These are phyloP conservation scores for Fusarium sp. DNA, from an alignment of 2,329 filamentous ascomycete species.

Conservation along the genomic window DNA sequence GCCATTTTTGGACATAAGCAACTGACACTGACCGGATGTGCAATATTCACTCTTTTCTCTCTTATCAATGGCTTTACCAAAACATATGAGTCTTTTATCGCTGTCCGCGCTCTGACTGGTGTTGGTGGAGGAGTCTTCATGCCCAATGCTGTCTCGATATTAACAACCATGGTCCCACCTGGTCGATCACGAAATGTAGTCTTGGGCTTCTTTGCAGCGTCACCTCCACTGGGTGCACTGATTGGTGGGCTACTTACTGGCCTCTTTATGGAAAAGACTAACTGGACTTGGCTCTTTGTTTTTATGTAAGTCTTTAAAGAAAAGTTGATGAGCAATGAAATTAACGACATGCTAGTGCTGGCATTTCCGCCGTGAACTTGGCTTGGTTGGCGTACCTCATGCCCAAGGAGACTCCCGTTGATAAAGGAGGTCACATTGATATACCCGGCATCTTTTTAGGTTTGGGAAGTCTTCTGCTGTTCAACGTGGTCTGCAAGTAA, in stretches of 20 bases:
- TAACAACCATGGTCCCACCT: conserved; percentile 63
- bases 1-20: conserved; percentile 67
- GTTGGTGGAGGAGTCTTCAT: conserved; percentile 65
- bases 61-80: conserved; percentile 61
- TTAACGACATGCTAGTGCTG: background rate
- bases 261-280: background rate
- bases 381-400: conserved; percentile 16
- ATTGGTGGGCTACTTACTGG: background rate
- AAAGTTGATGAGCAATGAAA: accelerated
- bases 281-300: conserved; percentile 26
- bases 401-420: conserved; percentile 42
- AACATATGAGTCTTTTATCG: conserved; percentile 59
- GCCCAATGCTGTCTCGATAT: conserved; percentile 66
- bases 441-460: conserved; percentile 35
- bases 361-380: conserved; percentile 12
- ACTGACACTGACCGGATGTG: conserved; percentile 59
- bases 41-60: conserved; percentile 60
- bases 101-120: conserved; percentile 63
- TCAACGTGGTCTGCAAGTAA: conserved; percentile 68
- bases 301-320: background rate
- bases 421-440: conserved; percentile 49
- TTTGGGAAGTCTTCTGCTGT: conserved; percentile 61
- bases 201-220: conserved; percentile 38
- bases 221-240: conserved; percentile 57
- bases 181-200: conserved; percentile 53